A percentile compares a stretch with the other conserved stretches of the same genome.
Conservation (phyloP, 768 basidiomycete species). For the Mycena venus region DNA sequence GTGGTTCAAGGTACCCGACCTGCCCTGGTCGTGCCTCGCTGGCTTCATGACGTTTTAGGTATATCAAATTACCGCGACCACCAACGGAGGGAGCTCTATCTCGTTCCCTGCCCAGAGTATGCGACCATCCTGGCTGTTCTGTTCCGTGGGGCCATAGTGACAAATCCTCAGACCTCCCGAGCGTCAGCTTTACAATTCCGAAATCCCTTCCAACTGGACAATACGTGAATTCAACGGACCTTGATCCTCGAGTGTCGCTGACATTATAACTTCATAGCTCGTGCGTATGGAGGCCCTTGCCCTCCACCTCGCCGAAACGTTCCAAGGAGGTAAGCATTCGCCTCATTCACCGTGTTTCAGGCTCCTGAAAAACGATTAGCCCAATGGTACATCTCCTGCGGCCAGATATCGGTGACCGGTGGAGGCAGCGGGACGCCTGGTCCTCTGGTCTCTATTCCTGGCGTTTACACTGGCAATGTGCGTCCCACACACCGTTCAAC, state of each 20-base stretch:
- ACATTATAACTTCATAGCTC: slow-evolving; percentile 38
- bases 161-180: slow-evolving; percentile 36
- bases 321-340: slow-evolving; percentile 52
- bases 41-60: too few species aligned
- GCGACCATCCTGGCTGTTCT: too few species aligned
- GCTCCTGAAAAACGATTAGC: slow-evolving; percentile 22
- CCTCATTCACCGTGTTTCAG: not conserved
- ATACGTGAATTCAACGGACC: slow-evolving; percentile 37
- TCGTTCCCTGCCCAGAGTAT: slow-evolving; percentile 60
- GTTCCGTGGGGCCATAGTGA: not conserved
- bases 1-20: slow-evolving; percentile 61
- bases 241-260: not conserved
- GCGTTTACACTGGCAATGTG: slow-evolving; percentile 51
- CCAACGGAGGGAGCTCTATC: slow-evolving; percentile 61
- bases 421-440: slow-evolving; percentile 55
- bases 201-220: slow-evolving; percentile 53
- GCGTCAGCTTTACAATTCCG: slow-evolving; percentile 54
- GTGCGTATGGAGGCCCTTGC: slow-evolving; percentile 61
- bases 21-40: too few species aligned
- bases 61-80: slow-evolving; percentile 58
- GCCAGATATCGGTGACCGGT: slow-evolving; percentile 55
- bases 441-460: slow-evolving; percentile 52
- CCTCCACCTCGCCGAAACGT: slow-evolving; percentile 54
- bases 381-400: slow-evolving; percentile 54
- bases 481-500: not conserved